Base-by-base conservation (phyloP, 148 eudicot genomes). In the Selenicereus undatus region DNA sequence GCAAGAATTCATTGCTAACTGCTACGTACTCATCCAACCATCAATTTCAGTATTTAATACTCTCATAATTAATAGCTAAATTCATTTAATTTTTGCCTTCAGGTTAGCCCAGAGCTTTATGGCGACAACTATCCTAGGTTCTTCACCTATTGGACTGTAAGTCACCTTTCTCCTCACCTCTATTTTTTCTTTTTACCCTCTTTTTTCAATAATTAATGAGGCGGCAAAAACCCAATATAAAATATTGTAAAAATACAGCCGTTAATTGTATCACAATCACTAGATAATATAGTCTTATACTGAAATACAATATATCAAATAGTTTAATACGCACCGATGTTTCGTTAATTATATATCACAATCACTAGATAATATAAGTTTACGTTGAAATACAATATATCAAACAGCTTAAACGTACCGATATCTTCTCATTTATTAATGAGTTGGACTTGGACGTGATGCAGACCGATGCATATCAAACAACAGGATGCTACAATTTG, bases 121-220 rank as follows among this genome's bases (percentile, higher is more conserved):
- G 99, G 97, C n/a, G 99, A 95, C 88, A 91, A 80, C 81, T 87
- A 91, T 77, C 99, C 97, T 16, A 89, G 99, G 86, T 95, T 95
- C 89, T 95, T 95, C 88, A 95, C 97, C 68, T 95, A 95, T 81
- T 95, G 99, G 99, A 95, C 97, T 0, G 98, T 92, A 89, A 89
- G 92, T 85, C 60, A 68, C 27, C 27, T 22, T 14, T 24, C 26
- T 24, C n/a, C 29, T 8, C 32, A 12, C 12, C 43, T 54, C 5
- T 21, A 60, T n/a, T 22, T 60, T 60, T 60, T 21, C 18, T 52
- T 52, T 11, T 52, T 13, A 12, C 20, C 20, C 32, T 32, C 32
- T 32, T 32, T 32, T 32, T 32, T 32, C 32, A 32, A 32, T 32
- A 32, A 32, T 32, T 32, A 32, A 32, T 32, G 2, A 32, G 32